A percentile compares a stretch with the other conserved stretches of the same genome.
Conservation (phyloP, 305 asterid species). For the Plantago coronopus region DNA sequence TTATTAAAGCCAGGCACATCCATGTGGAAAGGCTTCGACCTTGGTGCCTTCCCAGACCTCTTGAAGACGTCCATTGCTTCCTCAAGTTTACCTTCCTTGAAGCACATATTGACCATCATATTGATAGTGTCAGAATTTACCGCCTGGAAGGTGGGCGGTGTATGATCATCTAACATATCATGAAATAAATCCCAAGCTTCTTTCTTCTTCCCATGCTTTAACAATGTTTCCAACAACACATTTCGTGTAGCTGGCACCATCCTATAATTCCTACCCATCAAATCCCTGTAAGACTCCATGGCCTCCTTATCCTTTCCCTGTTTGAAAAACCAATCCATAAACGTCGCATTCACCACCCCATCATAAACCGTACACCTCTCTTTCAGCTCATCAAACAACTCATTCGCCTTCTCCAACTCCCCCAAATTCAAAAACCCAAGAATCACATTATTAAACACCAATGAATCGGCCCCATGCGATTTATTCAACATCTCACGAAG, state of each 20-base stretch:
- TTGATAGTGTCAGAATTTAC: conserved; percentile 79
- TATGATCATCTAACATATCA: conserved; percentile 85
- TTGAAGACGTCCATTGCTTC: conserved; percentile 76
- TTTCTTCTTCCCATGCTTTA: conserved; percentile 68
- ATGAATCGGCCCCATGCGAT: conserved; percentile 92
- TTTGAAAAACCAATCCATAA: conserved; percentile 89
- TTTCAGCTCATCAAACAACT: conserved; percentile 80
- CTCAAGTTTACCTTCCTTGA: conserved; percentile 63
- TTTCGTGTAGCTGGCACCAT: conserved; percentile 84
- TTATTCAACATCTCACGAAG: conserved; percentile 77
- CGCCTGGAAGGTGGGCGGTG: conserved; percentile 83
- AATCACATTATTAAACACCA: conserved; percentile 79
- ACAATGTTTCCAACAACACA: conserved; percentile 63
- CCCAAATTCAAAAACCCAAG: conserved; percentile 67
- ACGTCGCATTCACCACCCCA: conserved; percentile 82
- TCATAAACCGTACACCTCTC: conserved; percentile 81
- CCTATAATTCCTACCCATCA: conserved; percentile 51
- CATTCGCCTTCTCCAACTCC: conserved; percentile 71
- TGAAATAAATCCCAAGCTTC: conserved; percentile 83
- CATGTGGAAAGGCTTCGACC: conserved; percentile 83
- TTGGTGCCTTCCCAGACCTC: conserved; percentile 65
- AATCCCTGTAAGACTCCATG: conserved; percentile 75
- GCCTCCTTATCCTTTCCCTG: conserved; percentile 80
- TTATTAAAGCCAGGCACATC: conserved; percentile 82
- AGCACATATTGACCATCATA: conserved; percentile 72